Base-by-base conservation (phyloP, 169 alveolate genomes). In the Amoebophrya sp. region DNA sequence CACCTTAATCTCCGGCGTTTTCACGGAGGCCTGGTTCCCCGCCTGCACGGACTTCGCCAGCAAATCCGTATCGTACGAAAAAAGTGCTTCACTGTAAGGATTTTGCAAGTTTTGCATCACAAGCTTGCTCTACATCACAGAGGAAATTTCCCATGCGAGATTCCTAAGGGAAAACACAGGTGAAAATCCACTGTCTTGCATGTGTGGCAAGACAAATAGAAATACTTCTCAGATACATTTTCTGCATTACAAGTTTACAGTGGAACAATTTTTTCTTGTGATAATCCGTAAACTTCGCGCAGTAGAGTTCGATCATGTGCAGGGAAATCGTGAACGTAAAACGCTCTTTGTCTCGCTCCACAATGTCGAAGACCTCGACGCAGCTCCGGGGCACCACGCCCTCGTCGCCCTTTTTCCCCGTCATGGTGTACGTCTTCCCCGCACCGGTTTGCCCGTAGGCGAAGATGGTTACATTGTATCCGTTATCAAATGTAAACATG, bases 401-500 rank as follows among this genome's bases (percentile, higher is more conserved):
- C 40, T n/a, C 40, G 7, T 77, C 89, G 40, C n/a, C 40, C 25
- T 0, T 0, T 0, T 3, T 14, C 40, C 89, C 89, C 7, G 39
- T 23, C 95, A 95, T 95, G 39, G 96, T 94, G 93, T 93, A 94
- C 23, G 97, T 94, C 88, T 95, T 95, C 41, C 97, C 97, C 39
- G 94, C 91, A 35, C 97, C 97, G 7, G 97, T 95, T 90, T 95
- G 91, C 12, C 97, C 97, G 83, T 95, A 95, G 2, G 97, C 97
- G 91, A 95, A 95, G 32, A 95, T 93, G 32, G 96, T 94, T 32
- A 95, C 97, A 90, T 95, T 95, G 91, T 94, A 95, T n/a, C n/a
- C n/a, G n/a, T n/a, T n/a, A n/a, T n/a, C n/a, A n/a, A n/a, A n/a
- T n/a, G n/a, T n/a, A n/a, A n/a, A n/a, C n/a, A n/a, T n/a, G n/a